Base-by-base conservation (phyloP, 2,329 filamentous ascomycete species). In the Aureobasidium sp. region DNA sequence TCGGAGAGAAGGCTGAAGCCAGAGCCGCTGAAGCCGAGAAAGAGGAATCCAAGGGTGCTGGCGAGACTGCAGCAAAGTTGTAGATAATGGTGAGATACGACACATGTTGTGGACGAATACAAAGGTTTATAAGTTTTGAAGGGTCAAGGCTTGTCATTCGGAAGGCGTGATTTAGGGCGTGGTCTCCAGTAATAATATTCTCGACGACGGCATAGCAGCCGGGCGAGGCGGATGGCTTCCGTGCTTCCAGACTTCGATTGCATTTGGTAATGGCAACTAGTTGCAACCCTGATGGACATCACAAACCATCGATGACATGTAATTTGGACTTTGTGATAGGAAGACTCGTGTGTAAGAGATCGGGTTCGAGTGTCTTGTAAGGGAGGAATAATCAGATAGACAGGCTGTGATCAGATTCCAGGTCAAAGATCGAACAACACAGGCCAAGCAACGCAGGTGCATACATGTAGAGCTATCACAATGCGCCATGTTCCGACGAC, bases 1-100 rank as follows among this genome's bases (percentile, higher is more conserved):
- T 70, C 24, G 66, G 69, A 59, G 69, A 68, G 67, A 72, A 72
- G 31, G 72, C 70, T 39, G 72, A 74, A 65, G 70, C 72, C 62
- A 66, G 63, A 48, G 68, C 65, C 42, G 62, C 35, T 50, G 66
- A 60, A 31, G 67, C 63, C 22, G 65, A 68, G 42, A 70, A 69
- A 19, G 66, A 67, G 19, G 69, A 70, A 29, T 68, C 11, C 22
- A 50, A 60, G n/a, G 44, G 22, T n/a, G 44, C 14, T 31, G 44
- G 44, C 39, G 56, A 59, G 31, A 29, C 56, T 15, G 33, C 57
- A 40, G 44, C 57, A 40, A 60, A 60, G 45, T 45, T 60, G 54
- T 58, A 47, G 27, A 37, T 40, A 39, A 12, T 31, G 22, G 37
- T 24, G 54, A 39, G 54, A 58, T 14, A 58, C 29, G 53, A 45